Conservation (phyloP, 2,329 filamentous ascomycete species). For the Ustilaginoidea virens region DNA sequence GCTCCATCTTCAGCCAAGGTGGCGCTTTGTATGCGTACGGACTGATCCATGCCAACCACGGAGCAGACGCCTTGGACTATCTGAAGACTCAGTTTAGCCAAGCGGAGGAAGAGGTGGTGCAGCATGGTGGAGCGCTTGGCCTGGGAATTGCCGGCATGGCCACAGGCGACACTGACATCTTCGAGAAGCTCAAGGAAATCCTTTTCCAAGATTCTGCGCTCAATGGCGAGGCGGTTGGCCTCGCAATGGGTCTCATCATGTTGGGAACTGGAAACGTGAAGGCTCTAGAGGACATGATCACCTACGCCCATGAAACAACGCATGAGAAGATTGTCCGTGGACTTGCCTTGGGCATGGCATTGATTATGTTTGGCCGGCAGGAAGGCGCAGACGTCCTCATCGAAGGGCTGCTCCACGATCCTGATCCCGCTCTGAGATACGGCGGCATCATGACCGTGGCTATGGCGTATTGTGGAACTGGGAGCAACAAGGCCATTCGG, state of each 20-base stretch:
- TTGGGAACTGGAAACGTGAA: conserved; percentile 91
- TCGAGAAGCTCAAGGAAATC: conserved; percentile 78
- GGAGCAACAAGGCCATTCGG: conserved; percentile 96
- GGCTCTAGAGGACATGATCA: conserved; percentile 90
- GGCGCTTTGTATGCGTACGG: conserved; percentile 92
- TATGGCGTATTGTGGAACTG: conserved; percentile 89
- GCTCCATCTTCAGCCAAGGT: conserved; percentile 90
- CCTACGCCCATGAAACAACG: conserved; percentile 92
- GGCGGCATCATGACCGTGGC: conserved; percentile 99
- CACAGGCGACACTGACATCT: conserved; percentile 78
- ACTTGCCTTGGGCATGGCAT: conserved; percentile 86
- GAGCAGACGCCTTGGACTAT: conserved; percentile 74
- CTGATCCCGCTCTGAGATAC: conserved; percentile 85
- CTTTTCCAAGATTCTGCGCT: conserved; percentile 89
- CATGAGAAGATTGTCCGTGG: conserved; percentile 98
- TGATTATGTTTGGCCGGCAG: conserved; percentile 96
- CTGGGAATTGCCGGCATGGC: conserved; percentile 97
- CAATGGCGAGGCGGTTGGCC: conserved; percentile 89
- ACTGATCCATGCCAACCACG: conserved; percentile 93
- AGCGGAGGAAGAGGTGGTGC: conserved; percentile 80
- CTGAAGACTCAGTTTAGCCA: conserved; percentile 59
- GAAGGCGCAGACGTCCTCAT: conserved; percentile 91
- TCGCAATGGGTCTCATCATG: conserved; percentile 97
- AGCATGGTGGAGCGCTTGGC: conserved; percentile 89
- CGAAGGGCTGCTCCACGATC: conserved; percentile 81